phyloP scores from a whole-genome alignment of 345 rosid species.

The Camelina hispida region DNA sequence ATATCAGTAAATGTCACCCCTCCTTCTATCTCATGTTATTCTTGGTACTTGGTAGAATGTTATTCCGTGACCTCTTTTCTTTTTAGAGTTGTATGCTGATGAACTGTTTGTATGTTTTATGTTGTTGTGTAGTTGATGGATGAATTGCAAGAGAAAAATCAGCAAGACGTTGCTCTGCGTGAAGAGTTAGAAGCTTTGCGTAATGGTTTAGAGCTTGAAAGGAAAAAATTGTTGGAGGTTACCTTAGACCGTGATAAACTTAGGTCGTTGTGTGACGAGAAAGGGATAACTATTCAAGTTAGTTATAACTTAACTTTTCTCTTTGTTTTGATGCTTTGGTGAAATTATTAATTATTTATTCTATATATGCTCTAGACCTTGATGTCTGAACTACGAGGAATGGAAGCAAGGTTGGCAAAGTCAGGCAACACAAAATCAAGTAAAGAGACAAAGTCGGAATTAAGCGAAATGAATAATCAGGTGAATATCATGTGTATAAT shows the following conservation, averaged over 20 bases:
- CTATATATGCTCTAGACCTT: slow-evolving; percentile 54
- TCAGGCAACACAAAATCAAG: slow-evolving; percentile 51
- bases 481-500: slow-evolving; percentile 44
- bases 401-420: slow-evolving; percentile 64
- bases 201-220: slow-evolving; percentile 66
- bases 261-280: slow-evolving; percentile 64
- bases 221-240: slow-evolving; percentile 61
- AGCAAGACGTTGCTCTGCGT: slow-evolving; percentile 61
- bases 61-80: slow-evolving; percentile 17
- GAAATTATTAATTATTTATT: slow-evolving; percentile 12
- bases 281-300: slow-evolving; percentile 71
- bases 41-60: slow-evolving; percentile 11
- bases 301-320: slow-evolving; percentile 39
- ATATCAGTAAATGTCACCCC: background rate
- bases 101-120: slow-evolving; percentile 3
- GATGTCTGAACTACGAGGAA: slow-evolving; percentile 59
- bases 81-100: slow-evolving; percentile 21
- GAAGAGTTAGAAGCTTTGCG: slow-evolving; percentile 70
- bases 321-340: slow-evolving; percentile 23
- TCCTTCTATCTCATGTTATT: slow-evolving; percentile 20
- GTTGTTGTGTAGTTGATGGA: slow-evolving; percentile 61
- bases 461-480: slow-evolving; percentile 55
- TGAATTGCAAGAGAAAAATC: slow-evolving; percentile 71
- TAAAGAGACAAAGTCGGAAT: slow-evolving; percentile 53
- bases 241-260: slow-evolving; percentile 61